Conservation (phyloP, 2,329 filamentous ascomycete species). For the Trichoderma semiorbis region DNA sequence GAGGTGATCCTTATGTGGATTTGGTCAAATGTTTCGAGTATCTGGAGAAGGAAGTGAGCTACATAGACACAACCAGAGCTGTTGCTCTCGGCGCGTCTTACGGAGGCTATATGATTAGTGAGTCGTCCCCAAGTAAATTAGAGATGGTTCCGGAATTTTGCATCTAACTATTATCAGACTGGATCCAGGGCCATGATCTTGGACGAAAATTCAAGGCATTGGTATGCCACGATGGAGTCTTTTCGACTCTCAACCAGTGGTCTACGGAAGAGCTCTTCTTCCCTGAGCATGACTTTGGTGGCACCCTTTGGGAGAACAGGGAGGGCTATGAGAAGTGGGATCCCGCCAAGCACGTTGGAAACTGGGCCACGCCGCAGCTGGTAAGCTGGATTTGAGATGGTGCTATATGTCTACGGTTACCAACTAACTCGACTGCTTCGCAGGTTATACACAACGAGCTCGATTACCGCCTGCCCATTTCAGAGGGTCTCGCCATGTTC, state of each 20-base stretch:
- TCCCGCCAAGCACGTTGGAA: constrained; percentile 56
- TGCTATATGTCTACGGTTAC: background rate
- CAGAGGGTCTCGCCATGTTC: constrained; percentile 80
- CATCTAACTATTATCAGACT: constrained; percentile 50
- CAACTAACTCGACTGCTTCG: constrained; percentile 14
- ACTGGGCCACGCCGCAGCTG: constrained; percentile 85
- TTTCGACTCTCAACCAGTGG: constrained; percentile 66
- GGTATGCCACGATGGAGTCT: constrained; percentile 85
- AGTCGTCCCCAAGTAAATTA: constrained; percentile 24
- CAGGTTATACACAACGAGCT: constrained; percentile 77
- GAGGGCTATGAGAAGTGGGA: constrained; percentile 67
- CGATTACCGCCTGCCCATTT: constrained; percentile 83
- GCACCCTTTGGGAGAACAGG: constrained; percentile 58
- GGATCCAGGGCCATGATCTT: constrained; percentile 84
- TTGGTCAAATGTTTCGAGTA: constrained; percentile 75
- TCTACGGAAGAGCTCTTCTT: constrained; percentile 68
- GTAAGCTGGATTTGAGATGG: constrained; percentile 40
- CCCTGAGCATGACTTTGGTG: constrained; percentile 64
- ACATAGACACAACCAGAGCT: constrained; percentile 65
- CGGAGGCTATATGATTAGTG: constrained; percentile 72
- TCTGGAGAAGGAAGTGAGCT: constrained; percentile 61
- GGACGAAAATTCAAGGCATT: constrained; percentile 83
- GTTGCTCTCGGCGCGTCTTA: constrained; percentile 75
- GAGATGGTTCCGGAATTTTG: background rate
- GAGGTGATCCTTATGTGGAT: constrained; percentile 78